A percentile compares a stretch with the other conserved stretches of the same genome.
These are phyloP conservation scores for Favolaschia claudopus DNA, from an alignment of 768 basidiomycete species.

Conservation along the genomic window DNA sequence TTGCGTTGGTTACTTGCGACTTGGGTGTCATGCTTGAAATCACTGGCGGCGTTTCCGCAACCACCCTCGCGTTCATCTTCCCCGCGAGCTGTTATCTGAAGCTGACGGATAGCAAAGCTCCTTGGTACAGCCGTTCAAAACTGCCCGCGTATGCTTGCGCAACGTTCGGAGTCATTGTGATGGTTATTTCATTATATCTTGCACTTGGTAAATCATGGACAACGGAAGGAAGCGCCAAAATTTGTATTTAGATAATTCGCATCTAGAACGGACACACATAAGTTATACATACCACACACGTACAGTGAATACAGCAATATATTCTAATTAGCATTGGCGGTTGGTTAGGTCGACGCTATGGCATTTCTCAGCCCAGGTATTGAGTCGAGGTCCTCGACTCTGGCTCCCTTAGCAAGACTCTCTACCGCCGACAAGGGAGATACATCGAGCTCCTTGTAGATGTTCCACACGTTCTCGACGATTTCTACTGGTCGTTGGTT, in stretches of 20 bases:
- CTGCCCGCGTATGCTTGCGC: conserved; percentile 79
- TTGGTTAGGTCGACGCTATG: too few species aligned
- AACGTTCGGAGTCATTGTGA: conserved; percentile 76
- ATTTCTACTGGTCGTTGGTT: conserved; percentile 61
- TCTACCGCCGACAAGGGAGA: conserved; percentile 77
- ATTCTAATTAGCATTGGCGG: too few species aligned
- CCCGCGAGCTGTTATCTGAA: conserved; percentile 88
- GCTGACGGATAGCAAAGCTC: conserved; percentile 60
- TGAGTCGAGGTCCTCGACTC: conserved; percentile 64
- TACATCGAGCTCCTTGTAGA: conserved; percentile 67
- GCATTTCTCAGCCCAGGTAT: conserved; percentile 62
- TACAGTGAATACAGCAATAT: conserved; percentile 21
- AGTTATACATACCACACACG: conserved; percentile 23
- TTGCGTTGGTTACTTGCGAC: conserved; percentile 93
- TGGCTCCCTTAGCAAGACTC: conserved; percentile 70
- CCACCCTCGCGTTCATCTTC: conserved; percentile 92
- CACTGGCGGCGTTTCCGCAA: conserved; percentile 95
- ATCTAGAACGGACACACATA: conserved; percentile 27
- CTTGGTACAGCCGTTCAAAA: conserved; percentile 76
- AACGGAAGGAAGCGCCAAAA: conserved; percentile 71
- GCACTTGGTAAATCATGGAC: conserved; percentile 85
- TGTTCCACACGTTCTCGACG: conserved; percentile 74
- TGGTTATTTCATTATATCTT: conserved; percentile 79
- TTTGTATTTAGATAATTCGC: conserved; percentile 69
- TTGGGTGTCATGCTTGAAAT: conserved; percentile 98